Evolutionary conservation across 2,329 filamentous ascomycete species (phyloP).

Genomic region (Xylariaceae sp.): DNA sequence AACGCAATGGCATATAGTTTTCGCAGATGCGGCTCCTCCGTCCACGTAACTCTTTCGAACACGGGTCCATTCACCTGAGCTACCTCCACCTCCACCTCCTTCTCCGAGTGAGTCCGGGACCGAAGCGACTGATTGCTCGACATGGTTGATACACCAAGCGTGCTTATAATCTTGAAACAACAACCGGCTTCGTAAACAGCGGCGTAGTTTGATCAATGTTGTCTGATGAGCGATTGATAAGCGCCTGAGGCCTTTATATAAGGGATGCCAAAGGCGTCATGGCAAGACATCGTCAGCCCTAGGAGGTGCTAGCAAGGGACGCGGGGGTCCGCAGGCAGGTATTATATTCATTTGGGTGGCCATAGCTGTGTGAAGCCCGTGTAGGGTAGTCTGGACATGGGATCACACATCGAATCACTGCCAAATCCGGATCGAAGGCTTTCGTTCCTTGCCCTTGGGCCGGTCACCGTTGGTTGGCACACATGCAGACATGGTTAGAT

Average conservation of each 20-base stretch:
- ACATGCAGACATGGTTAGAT: constrained; percentile 8
- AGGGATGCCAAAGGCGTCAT: constrained; percentile 4
- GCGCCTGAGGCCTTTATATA: constrained; percentile 1
- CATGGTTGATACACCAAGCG: constrained; percentile 8
- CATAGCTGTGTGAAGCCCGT: constrained; percentile 18
- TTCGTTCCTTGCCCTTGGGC: constrained; percentile 17
- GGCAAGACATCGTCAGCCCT: constrained; percentile 3
- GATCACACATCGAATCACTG: constrained; percentile 9
- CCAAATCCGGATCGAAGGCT: constrained; percentile 2
- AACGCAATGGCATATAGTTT: constrained; percentile 49
- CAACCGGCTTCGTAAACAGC: neutral
- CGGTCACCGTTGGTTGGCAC: constrained; percentile 4
- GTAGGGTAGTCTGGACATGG: constrained; percentile 4
- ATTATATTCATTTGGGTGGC: constrained; percentile 16
- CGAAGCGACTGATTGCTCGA: constrained; percentile 9
- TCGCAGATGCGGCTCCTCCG: constrained; percentile 50
- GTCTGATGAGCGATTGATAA: neutral
- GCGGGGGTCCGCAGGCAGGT: neutral
- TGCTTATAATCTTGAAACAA: neutral
- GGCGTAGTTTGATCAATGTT: neutral
- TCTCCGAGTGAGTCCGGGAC: constrained; percentile 12
- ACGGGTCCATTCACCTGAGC: constrained; percentile 19
- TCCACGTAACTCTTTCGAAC: constrained; percentile 46
- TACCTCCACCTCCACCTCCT: constrained; percentile 16
- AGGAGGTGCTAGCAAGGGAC: neutral